phyloP scores from a whole-genome alignment of 1,284 basidiomycete genomes.

The Trichosporon faecale region DNA sequence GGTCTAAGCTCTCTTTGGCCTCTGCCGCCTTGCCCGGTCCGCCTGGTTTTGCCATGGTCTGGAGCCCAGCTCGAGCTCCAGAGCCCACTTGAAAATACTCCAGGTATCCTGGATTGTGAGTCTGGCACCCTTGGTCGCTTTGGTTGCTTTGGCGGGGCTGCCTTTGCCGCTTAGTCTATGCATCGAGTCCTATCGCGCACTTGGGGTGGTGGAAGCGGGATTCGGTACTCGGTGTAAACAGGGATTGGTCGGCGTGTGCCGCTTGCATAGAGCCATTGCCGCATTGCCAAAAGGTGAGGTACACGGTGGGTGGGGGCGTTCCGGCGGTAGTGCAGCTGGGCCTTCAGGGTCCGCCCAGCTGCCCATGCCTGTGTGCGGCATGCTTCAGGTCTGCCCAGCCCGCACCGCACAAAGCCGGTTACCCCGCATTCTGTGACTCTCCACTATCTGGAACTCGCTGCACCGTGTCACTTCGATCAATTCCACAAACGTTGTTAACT shows the following conservation, averaged over 20 bases:
- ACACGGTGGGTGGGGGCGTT: neutral
- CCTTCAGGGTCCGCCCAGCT: neutral
- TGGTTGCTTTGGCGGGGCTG: neutral
- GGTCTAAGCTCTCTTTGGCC: too few species aligned
- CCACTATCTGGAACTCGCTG: too few species aligned
- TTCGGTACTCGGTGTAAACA: slow-evolving; percentile 2
- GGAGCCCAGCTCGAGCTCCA: too few species aligned
- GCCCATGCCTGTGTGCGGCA: neutral
- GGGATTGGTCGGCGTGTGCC: slow-evolving; percentile 1
- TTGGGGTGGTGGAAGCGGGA: neutral
- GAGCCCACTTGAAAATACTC: too few species aligned
- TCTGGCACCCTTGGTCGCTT: too few species aligned
- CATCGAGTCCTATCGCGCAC: neutral
- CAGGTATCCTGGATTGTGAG: too few species aligned
- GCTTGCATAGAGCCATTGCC: neutral
- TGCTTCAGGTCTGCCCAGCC: neutral
- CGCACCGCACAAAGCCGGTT: neutral
- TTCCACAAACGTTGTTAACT: too few species aligned
- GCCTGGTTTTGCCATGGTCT: too few species aligned
- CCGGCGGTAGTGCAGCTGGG: neutral
- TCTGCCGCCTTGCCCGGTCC: too few species aligned
- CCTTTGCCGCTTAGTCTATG: neutral
- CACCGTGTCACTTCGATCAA: too few species aligned
- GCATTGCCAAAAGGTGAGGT: neutral
- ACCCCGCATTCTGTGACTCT: neutral